phyloP scores from a whole-genome alignment of 139 green algal species.

The Asterochloris sp. region DNA sequence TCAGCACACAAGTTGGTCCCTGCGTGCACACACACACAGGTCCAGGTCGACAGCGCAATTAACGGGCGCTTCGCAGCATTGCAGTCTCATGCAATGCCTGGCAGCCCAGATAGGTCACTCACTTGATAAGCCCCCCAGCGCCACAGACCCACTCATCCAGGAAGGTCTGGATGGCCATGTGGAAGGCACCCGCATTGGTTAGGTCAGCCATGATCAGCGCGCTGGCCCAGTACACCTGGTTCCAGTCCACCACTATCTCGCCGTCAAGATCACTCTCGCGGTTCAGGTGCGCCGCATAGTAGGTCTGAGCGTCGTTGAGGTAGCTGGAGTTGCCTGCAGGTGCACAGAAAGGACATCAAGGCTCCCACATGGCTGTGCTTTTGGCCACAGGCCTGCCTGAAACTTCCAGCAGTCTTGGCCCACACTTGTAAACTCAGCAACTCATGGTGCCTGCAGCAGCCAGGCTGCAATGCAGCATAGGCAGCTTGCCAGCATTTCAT shows the following conservation, averaged over 20 bases:
- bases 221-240: constrained; percentile 53
- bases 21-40: no score
- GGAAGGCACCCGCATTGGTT: constrained; percentile 39
- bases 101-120: background rate
- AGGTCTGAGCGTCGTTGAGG: constrained; percentile 39
- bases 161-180: constrained; percentile 27
- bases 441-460: no score
- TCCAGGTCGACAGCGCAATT: no score
- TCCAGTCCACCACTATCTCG: constrained; percentile 47
- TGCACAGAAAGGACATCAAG: background rate
- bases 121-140: constrained; percentile 25
- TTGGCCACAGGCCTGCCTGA: no score
- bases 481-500: background rate
- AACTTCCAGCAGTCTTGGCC: no score
- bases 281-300: constrained; percentile 40
- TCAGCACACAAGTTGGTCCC: no score
- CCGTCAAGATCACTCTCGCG: constrained; percentile 29
- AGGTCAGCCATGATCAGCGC: constrained; percentile 53
- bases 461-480: background rate
- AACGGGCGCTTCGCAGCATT: no score
- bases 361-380: no score
- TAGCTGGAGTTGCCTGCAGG: constrained; percentile 32
- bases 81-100: no score
- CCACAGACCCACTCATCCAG: constrained; percentile 51
- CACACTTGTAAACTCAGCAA: no score